phyloP scores from a whole-genome alignment of 2,329 filamentous ascomycete species.

The Drechslerella dactyloides region DNA sequence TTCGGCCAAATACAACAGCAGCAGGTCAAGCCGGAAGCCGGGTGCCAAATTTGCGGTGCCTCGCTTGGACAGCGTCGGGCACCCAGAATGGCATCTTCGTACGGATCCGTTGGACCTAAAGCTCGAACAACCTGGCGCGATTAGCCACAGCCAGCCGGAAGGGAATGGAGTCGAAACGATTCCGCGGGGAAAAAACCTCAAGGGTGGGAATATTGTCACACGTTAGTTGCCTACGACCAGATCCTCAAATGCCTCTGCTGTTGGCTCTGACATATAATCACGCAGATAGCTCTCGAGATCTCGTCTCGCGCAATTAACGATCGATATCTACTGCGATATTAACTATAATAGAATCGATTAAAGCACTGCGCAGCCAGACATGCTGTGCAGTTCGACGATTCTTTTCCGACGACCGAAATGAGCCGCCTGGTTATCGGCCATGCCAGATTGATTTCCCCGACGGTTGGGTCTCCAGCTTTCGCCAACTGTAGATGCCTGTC shows the following conservation, averaged over 20 bases:
- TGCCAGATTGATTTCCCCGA: constrained; percentile 27
- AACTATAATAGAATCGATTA: too few species aligned
- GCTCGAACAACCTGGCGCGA: background rate
- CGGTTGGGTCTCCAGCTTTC: constrained; percentile 1
- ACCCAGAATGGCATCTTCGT: background rate
- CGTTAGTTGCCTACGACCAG: constrained; percentile 26
- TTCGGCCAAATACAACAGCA: constrained; percentile 19
- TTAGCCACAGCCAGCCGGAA: constrained; percentile 36
- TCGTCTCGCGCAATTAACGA: too few species aligned
- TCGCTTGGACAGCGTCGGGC: background rate
- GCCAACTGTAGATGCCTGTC: constrained; percentile 17
- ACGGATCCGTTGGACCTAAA: background rate
- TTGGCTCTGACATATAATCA: background rate
- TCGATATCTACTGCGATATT: too few species aligned
- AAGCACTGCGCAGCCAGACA: background rate
- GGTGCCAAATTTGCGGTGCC: background rate
- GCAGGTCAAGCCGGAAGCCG: constrained; percentile 42
- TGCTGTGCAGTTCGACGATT: background rate
- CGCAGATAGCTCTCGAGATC: background rate
- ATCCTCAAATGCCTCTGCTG: constrained; percentile 18
- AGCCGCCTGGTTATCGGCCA: constrained; percentile 22
- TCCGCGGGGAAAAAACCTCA: constrained; percentile 35
- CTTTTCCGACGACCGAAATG: constrained; percentile 10
- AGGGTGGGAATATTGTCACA: constrained; percentile 11
- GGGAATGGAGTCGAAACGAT: constrained; percentile 34